Evolutionary conservation across 2,329 filamentous ascomycete species (phyloP), one percentile per base, ranked within the genome.

Genomic region (Mycogone perniciosa): DNA sequence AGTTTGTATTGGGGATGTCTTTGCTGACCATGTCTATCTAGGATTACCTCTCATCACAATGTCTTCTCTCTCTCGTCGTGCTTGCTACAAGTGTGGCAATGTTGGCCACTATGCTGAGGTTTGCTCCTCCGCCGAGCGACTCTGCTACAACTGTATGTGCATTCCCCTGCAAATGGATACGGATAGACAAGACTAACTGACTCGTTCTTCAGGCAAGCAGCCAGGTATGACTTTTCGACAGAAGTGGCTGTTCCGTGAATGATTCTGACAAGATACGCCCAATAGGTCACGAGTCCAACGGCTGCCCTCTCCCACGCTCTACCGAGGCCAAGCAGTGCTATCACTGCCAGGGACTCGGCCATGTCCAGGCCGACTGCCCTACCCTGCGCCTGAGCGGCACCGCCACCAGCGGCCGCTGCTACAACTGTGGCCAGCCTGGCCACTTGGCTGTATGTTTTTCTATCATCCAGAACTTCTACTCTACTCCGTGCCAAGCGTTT

Each of bases 321-420:
- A 96, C 93, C 58, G 93, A 99, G 76, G 90, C 90, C 48, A 99
- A 99, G 84, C 93, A 99, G 80, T 99, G 93, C 83, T 99, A 99
- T 72, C 93, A 97, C 76, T 99, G 93, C 80, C 93, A 97, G 78
- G 93, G 93, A 53, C 82, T 97, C 56, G 93, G 93, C 60, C 93
- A 99, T 70, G 93, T 99, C 64, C 93, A 99, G 78, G 93, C 93
- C 61, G 93, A 99, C 72, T 99, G 93, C 81, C 93, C 93, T 64
- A 97, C 93, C 56, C 82, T 99, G 58, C 89, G 93, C 62, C 74
- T 99, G 70, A 95, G 84, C 71, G 91, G 87, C 59, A 86, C 85
- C 62, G 82, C 85, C 57, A 85, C 85, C 54, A 85, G 86, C 68
- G 89, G 89, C 58, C 89, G 90, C 62, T 99, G 93, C 84, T 99